These are phyloP conservation scores for Cercospora sp. DNA, from an alignment of 2,329 filamentous ascomycete species.

Conservation along the genomic window DNA sequence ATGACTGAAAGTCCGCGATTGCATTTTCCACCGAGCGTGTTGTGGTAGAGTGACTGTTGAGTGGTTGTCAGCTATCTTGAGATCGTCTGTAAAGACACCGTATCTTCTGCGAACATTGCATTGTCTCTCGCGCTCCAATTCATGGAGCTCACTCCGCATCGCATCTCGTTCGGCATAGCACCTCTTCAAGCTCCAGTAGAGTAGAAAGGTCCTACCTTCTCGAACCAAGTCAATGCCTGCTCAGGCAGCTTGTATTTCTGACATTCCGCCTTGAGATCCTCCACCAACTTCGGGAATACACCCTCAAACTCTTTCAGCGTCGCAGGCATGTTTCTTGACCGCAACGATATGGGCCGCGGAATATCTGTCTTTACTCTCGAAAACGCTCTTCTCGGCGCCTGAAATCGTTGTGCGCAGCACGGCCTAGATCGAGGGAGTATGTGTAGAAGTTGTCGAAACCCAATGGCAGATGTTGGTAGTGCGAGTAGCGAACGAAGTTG, in stretches of 20 bases:
- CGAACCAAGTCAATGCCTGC: constrained; percentile 81
- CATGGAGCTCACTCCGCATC: background rate
- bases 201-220: constrained; percentile 58
- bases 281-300: constrained; percentile 81
- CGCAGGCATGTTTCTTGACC: constrained; percentile 59
- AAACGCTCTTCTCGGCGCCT: background rate
- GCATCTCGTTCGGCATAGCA: background rate
- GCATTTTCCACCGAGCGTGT: constrained; percentile 92
- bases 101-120: background rate
- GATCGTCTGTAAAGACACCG: background rate
- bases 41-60: constrained; percentile 73
- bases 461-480: background rate
- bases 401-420: background rate
- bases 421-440: background rate
- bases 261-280: constrained; percentile 77
- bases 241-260: constrained; percentile 79
- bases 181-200: background rate
- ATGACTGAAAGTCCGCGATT: constrained; percentile 98
- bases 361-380: constrained; percentile 4
- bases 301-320: constrained; percentile 85
- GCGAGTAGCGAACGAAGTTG: background rate
- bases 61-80: background rate
- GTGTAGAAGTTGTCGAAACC: background rate
- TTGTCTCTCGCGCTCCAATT: background rate
- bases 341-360: constrained; percentile 3